Evolutionary conservation across 305 asterid species (phyloP), one percentile per base, ranked within the genome.

Genomic region (Striga hermonthica): DNA sequence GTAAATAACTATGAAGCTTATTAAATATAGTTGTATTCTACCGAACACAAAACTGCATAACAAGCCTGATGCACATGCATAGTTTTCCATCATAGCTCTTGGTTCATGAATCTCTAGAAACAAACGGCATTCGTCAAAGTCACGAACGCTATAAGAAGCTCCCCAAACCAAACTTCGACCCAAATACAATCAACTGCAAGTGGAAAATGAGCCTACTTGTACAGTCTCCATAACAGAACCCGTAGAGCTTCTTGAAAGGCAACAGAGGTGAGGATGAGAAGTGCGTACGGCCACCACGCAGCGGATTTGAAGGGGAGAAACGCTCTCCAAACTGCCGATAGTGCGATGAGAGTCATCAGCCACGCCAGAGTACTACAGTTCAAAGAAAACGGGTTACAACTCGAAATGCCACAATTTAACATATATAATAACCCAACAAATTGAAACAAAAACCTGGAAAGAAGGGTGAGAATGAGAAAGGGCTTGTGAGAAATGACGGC

Each of bases 321-420:
- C 43, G 88, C 89, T 73, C 97, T 84, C 98, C 97, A 87, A 6
- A 82, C 68, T 5, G 89, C 97, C 65, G 98, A 84, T 72, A 92
- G 50, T 22, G 84, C 88, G 43, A 89, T 92, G 72, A 92, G 82
- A 73, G 95, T 92, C 80, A 84, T 84, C 72, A 92, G 83, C 97
- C 98, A 92, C 66, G 82, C 71, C 84, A 92, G 73, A 10, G 97
- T 81, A 74, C 97, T 92, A 47, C 80, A 82, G n/a, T 48, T 52
- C 67, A 76, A 45, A 52, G 72, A 67, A 16, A 57, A 28, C 47
- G 1, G 61, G 4, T 38, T 31, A 57, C 74, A 56, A 49, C 60
- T 38, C 70, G 35, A 41, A 68, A 52, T 15, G 66, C 58, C 58
- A 63, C 63, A 10, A 5, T 13, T 13, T 12, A 28, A 28, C 9